phyloP scores from a whole-genome alignment of 352 stramenopile genomes.

The Globisporangium acanthophoron region DNA sequence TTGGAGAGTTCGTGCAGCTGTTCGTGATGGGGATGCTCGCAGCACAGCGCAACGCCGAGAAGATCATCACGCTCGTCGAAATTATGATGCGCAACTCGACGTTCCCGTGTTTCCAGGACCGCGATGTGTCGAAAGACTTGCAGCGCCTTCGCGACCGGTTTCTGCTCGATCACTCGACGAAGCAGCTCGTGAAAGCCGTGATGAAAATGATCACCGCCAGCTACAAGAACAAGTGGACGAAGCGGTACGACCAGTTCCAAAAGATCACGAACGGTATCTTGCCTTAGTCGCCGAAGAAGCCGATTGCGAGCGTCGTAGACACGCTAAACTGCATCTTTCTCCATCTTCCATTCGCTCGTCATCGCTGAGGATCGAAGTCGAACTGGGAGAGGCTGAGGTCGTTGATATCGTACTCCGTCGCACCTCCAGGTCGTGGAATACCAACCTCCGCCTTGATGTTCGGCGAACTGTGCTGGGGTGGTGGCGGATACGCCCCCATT shows the following conservation, averaged over 20 bases:
- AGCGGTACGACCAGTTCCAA: slow-evolving; percentile 93
- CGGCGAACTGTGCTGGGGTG: slow-evolving; percentile 2
- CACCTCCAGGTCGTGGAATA: background rate
- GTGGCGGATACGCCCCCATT: slow-evolving; percentile 16
- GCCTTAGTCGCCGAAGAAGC: slow-evolving; percentile 22
- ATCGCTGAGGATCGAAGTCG: slow-evolving; percentile 57
- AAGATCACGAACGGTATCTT: slow-evolving; percentile 88
- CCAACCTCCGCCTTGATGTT: slow-evolving; percentile 21
- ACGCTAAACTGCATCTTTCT: background rate
- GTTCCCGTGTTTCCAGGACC: slow-evolving; percentile 74
- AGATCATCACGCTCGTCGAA: slow-evolving; percentile 63
- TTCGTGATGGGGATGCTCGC: slow-evolving; percentile 49
- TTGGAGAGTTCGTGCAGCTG: slow-evolving; percentile 68
- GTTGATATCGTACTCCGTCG: slow-evolving; percentile 58
- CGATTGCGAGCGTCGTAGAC: background rate
- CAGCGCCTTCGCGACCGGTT: slow-evolving; percentile 72
- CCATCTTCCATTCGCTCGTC: background rate
- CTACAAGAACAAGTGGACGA: slow-evolving; percentile 91
- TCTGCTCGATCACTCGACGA: slow-evolving; percentile 41
- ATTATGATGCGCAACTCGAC: slow-evolving; percentile 85
- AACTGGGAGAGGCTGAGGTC: slow-evolving; percentile 84
- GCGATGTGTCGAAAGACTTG: slow-evolving; percentile 85
- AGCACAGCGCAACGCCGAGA: slow-evolving; percentile 49
- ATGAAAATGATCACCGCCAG: slow-evolving; percentile 90
- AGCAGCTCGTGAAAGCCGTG: slow-evolving; percentile 63